phyloP scores from a whole-genome alignment of 768 basidiomycete genomes.

The Termitomyces sp. region DNA sequence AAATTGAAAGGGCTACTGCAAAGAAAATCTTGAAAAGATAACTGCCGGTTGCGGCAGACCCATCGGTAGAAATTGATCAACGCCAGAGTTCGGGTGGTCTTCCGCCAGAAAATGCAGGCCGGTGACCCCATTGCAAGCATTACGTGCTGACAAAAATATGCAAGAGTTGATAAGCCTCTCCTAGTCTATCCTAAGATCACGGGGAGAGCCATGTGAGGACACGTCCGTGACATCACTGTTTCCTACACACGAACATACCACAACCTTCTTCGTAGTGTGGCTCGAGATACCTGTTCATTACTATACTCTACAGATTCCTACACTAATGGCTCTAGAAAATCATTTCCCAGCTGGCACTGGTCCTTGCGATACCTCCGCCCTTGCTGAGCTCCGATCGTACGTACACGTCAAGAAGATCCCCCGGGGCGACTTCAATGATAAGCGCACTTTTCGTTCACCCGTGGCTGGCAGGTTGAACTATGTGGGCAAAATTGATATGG shows the following conservation, averaged over 20 bases:
- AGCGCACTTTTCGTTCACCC: not conserved
- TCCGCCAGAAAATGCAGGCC: not conserved
- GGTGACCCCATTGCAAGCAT: not conserved
- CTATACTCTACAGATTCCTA: not conserved
- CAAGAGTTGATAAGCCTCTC: not conserved
- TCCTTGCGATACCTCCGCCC: not conserved
- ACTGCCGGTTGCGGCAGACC: not conserved
- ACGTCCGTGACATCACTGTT: not conserved
- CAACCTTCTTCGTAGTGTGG: not conserved
- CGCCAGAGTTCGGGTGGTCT: constrained; percentile 14
- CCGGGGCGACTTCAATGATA: not conserved
- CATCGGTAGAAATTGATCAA: not conserved
- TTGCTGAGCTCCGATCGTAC: not conserved
- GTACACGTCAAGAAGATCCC: not conserved
- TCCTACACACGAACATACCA: not conserved
- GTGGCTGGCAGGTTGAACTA: constrained; percentile 4
- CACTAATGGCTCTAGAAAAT: constrained; percentile 7
- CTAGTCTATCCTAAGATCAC: no score
- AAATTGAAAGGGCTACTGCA: not conserved
- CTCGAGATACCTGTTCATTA: not conserved
- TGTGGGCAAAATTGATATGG: not conserved
- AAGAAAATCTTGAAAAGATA: not conserved
- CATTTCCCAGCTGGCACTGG: constrained; percentile 9
- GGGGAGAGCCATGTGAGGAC: not conserved
- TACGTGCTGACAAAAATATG: not conserved